Evolutionary conservation across 2,329 filamentous ascomycete species (phyloP).

Genomic region (Aspergillus sp.): DNA sequence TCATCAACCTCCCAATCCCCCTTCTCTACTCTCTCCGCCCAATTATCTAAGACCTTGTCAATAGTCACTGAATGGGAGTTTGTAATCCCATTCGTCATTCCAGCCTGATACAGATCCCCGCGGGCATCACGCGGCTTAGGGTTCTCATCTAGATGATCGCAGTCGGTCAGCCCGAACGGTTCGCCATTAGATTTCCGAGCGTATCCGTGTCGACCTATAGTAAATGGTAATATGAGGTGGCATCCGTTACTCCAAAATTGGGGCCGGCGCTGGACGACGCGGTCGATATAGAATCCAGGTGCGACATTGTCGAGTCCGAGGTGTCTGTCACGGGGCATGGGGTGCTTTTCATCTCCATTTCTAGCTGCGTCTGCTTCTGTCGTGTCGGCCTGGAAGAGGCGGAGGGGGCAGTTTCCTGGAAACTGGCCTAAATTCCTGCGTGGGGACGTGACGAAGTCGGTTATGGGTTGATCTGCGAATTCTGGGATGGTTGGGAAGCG

Average conservation of each 20-base stretch:
- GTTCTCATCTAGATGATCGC: slow-evolving; percentile 5
- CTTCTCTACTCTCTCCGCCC: slow-evolving; percentile 24
- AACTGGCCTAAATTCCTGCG: too few species aligned
- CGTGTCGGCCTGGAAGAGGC: too few species aligned
- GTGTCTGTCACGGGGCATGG: background rate
- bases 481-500: too few species aligned
- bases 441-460: too few species aligned
- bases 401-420: too few species aligned
- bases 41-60: slow-evolving; percentile 27
- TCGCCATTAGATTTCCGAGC: slow-evolving; percentile 17
- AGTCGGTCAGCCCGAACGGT: slow-evolving; percentile 4
- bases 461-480: too few species aligned
- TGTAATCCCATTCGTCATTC: slow-evolving; percentile 10
- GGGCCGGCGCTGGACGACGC: slow-evolving; percentile 1
- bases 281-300: slow-evolving; percentile 18
- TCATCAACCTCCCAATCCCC: slow-evolving; percentile 27
- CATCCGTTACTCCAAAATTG: slow-evolving; percentile 15
- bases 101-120: slow-evolving; percentile 15
- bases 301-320: background rate
- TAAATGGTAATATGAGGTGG: slow-evolving; percentile 17
- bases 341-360: too few species aligned
- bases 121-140: slow-evolving; percentile 8
- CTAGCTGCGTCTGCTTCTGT: too few species aligned
- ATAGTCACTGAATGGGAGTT: slow-evolving; percentile 14
- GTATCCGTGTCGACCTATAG: slow-evolving; percentile 14